Conservation (phyloP, 371 early-diverging fungal genomes). For the Circinella umbellata region DNA sequence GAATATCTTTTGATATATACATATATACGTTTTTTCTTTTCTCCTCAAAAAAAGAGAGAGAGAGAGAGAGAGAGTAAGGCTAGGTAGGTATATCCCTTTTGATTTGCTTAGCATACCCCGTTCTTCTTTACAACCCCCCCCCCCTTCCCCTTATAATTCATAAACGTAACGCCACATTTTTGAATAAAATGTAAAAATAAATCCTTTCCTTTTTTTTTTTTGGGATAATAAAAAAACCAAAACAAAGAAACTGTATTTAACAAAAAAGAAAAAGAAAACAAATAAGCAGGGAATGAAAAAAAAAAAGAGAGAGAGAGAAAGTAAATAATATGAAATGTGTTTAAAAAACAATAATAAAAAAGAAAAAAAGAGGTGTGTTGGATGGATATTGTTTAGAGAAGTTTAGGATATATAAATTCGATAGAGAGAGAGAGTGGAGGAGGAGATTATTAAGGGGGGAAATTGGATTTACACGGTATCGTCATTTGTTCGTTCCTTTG, state of each 20-base stretch:
- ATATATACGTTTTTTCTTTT: no score
- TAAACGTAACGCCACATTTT: not conserved
- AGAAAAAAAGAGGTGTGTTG: not conserved
- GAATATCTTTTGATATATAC: no score
- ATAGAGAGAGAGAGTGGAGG: not conserved
- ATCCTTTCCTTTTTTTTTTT: no score
- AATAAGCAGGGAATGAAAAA: not conserved
- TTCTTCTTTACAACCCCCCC: no score
- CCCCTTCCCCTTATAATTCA: no score
- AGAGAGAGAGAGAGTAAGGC: no score
- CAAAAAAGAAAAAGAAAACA: not conserved
- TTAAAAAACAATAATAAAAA: not conserved
- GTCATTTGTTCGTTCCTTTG: slow-evolving; percentile 4
- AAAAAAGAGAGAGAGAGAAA: not conserved
- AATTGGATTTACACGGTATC: not conserved
- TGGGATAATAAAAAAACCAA: not conserved
- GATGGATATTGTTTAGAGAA: no score
- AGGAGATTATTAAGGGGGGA: not conserved
- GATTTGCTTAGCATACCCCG: no score
- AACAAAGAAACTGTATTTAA: not conserved
- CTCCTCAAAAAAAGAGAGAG: no score
- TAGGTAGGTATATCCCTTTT: no score
- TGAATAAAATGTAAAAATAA: not conserved
- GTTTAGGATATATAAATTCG: no score
- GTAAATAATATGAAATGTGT: not conserved